These are phyloP conservation scores for Microbotryum scabiosae DNA, from an alignment of 1,284 basidiomycete species.

Conservation along the genomic window DNA sequence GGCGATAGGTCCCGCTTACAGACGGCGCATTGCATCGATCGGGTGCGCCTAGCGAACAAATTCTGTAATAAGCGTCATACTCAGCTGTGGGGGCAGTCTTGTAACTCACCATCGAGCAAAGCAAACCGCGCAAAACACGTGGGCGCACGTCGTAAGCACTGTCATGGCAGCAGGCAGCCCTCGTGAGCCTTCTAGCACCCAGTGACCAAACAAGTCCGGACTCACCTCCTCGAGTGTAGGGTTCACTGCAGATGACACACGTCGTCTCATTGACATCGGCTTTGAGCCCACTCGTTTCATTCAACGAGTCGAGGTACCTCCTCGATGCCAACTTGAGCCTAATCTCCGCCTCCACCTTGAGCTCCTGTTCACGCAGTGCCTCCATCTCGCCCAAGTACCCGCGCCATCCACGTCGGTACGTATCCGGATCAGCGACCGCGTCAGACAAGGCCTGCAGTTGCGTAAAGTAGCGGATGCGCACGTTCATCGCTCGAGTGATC, in stretches of 20 bases:
- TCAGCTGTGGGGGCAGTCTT: neutral
- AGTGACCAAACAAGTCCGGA: too few species aligned
- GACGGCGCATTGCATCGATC: slow-evolving; percentile 9
- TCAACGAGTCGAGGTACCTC: slow-evolving; percentile 30
- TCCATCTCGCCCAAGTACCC: slow-evolving; percentile 19
- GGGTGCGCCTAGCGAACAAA: too few species aligned
- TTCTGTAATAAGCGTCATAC: neutral
- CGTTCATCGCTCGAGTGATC: slow-evolving; percentile 27
- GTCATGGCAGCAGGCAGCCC: too few species aligned
- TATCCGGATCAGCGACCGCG: slow-evolving; percentile 21
- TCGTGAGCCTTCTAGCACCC: too few species aligned
- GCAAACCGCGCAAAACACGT: slow-evolving; percentile 1
- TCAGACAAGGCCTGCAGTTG: slow-evolving; percentile 27
- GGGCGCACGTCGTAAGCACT: neutral
- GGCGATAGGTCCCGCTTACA: slow-evolving; percentile 15
- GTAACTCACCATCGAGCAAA: neutral
- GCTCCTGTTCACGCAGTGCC: slow-evolving; percentile 7
- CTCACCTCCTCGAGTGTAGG: slow-evolving; percentile 3
- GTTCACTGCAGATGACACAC: slow-evolving; percentile 27
- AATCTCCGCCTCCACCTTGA: too few species aligned
- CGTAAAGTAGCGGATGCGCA: slow-evolving; percentile 27
- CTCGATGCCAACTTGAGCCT: too few species aligned
- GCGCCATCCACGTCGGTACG: slow-evolving; percentile 11
- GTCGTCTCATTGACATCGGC: slow-evolving; percentile 14
- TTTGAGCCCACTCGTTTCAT: slow-evolving; percentile 1